Evolutionary conservation across 768 basidiomycete genomes (phyloP), one percentile per base, ranked within the genome.

Genomic region (Trametes coccinea): DNA sequence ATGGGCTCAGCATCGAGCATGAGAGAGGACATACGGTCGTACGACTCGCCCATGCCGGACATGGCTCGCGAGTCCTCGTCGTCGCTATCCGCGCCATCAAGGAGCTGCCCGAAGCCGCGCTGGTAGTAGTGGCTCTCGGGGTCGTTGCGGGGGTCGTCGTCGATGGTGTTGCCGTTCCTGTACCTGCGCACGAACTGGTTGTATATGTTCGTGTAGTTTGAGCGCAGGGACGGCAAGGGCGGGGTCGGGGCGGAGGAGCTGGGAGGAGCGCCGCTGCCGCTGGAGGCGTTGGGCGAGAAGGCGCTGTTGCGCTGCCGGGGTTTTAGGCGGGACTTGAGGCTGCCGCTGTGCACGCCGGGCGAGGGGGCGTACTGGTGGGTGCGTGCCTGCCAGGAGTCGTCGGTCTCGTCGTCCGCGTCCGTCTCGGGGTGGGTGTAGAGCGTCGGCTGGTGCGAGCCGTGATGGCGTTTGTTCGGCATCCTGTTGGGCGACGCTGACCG

Each of bases 91-190:
- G 87, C 88, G 30, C 82, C 86, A 45, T 86, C 88, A 66, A 86
- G 81, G 4, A 83, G 81, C 64, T 90, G 81, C 43, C 87, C 85
- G 5, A 88, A 74, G 14, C 89, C 90, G 52, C 84, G 80, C 70
- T 90, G 86, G 72, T 87, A 88, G 73, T 90, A 92, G 70, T 92
- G 87, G 65, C 83, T 86, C 71, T 93, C 91, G n/a, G 90, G 88
- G 71, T 93, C 92, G 67, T 86, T 84, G 60, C 87, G 82, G 27
- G 85, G 82, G 72, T 92, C 88, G 61, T 89, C 88, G 50, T 82
- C 79, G 43, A 82, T 78, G 29, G 78, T 82, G n/a, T 81, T 78
- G 60, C 81, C 82, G 5, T 87, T 85, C 69, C 89, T 81, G 75
- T 92, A 93, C 29, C 89, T 80, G 64, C 82, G 84, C 45, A 92